Evolutionary conservation across 148 eudicot genomes (phyloP), one percentile per base, ranked within the genome.

Genomic region (Selenicereus undatus): DNA sequence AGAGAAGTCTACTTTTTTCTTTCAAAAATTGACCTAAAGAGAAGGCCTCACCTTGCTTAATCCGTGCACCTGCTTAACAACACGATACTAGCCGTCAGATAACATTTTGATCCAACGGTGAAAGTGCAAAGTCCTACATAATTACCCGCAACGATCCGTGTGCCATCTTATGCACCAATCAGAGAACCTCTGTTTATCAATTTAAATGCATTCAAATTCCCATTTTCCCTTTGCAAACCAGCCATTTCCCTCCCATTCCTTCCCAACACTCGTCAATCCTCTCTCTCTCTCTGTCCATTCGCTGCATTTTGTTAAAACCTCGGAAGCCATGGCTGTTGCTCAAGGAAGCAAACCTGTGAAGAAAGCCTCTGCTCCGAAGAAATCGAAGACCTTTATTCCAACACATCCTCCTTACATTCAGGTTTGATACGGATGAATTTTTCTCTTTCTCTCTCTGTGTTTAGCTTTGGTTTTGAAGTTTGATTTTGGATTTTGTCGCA

Each of bases 381-480:
- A 84, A 36, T 21, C 89, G 4, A 86, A 83, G 43, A 9, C 84
- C 1, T 39, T 83, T 48, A 10, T 12, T 77, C 81, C 85, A 7
- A 75, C 86, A 42, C 91, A 89, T 83, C 89, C 91, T 84, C 87
- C 87, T 20, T 87, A 87, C 68, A 80, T 84, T 72, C 83, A 84
- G 74, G 89, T 87, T 66, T 3, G 71, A 79, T 20, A 17, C 2
- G 24, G 21, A 21, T 58, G 21, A 2, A 0, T 20, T 26, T 0
- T 8, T 68, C 16, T 36, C 13, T 26, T 20, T 32, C 2, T 29
- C 11, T 24, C 2, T 56, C 13, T 2, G 13, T 48, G 0, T 12
- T 48, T 48, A 0, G 52, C 29, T 27, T 56, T 20, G 62, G 24
- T 27, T 26, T 75, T 26, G 8, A 21, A 14, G 11, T 52, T 27